These are phyloP conservation scores for Stephania japonica DNA, from an alignment of 164 flowering plant species.

Conservation along the genomic window DNA sequence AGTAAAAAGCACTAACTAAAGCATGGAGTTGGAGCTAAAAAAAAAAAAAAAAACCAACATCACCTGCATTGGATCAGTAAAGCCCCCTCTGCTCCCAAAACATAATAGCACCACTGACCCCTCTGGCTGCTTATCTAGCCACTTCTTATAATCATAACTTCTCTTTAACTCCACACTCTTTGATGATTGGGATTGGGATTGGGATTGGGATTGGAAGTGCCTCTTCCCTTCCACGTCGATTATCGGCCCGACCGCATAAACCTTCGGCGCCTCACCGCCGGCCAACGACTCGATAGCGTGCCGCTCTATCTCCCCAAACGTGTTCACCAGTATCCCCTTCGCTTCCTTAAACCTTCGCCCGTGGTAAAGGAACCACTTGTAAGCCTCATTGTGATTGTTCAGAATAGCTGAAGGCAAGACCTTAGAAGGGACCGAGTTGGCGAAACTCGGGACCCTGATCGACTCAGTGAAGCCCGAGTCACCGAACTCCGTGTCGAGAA, in stretches of 20 bases:
- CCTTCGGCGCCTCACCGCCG: constrained; percentile 15
- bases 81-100: constrained; percentile 34
- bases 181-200: constrained; percentile 10
- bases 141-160: constrained; percentile 4
- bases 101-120: constrained; percentile 33
- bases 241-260: constrained; percentile 35
- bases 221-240: constrained; percentile 5
- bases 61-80: constrained; percentile 1
- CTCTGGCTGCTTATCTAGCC: constrained; percentile 31
- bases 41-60: no score
- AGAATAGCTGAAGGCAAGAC: constrained; percentile 12
- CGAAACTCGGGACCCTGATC: constrained; percentile 14
- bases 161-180: no score
- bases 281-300: constrained; percentile 3
- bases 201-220: not conserved
- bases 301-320: constrained; percentile 27
- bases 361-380: not conserved
- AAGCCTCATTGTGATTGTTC: constrained; percentile 7
- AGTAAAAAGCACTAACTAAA: no score
- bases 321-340: constrained; percentile 35
- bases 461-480: constrained; percentile 14
- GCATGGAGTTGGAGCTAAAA: no score
- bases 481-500: not conserved
- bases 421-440: constrained; percentile 12
- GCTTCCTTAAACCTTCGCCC: constrained; percentile 15